A percentile compares a stretch with the other conserved stretches of the same genome.
Conservation (phyloP, 352 stramenopile species). For the Thalassiosira mediterranea region DNA sequence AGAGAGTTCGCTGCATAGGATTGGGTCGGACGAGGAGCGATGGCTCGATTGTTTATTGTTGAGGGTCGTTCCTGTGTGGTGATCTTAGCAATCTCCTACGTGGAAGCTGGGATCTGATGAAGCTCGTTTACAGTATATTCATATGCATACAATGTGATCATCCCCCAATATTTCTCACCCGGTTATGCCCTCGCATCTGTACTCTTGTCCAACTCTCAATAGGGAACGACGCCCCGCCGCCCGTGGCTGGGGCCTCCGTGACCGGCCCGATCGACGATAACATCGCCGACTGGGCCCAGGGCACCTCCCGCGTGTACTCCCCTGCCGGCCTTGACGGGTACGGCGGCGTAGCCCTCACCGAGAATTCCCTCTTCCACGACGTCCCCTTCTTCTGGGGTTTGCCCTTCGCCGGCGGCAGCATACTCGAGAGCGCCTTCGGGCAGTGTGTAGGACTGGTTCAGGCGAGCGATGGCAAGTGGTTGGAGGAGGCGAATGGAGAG, state of each 20-base stretch:
- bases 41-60: too few species aligned
- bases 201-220: constrained; percentile 3
- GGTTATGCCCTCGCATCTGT: too few species aligned
- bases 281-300: constrained; percentile 31
- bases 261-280: constrained; percentile 8
- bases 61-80: too few species aligned
- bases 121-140: too few species aligned
- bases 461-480: constrained; percentile 16
- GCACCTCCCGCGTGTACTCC: constrained; percentile 8
- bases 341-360: constrained; percentile 9
- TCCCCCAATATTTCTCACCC: too few species aligned
- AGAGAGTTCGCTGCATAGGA: too few species aligned
- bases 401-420: constrained; percentile 8
- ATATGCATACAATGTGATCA: too few species aligned
- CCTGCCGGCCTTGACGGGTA: constrained; percentile 20
- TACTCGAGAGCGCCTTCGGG: constrained; percentile 8
- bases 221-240: constrained; percentile 14
- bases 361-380: constrained; percentile 9
- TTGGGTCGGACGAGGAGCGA: too few species aligned
- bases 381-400: constrained; percentile 39
- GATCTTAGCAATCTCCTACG: too few species aligned
- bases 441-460: constrained; percentile 30
- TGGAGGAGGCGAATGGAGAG: not conserved
- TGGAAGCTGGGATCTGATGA: too few species aligned
- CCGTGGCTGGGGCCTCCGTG: not conserved